phyloP scores from a whole-genome alignment of 179 eudicot species.

The Sideroxylon spinosum region DNA sequence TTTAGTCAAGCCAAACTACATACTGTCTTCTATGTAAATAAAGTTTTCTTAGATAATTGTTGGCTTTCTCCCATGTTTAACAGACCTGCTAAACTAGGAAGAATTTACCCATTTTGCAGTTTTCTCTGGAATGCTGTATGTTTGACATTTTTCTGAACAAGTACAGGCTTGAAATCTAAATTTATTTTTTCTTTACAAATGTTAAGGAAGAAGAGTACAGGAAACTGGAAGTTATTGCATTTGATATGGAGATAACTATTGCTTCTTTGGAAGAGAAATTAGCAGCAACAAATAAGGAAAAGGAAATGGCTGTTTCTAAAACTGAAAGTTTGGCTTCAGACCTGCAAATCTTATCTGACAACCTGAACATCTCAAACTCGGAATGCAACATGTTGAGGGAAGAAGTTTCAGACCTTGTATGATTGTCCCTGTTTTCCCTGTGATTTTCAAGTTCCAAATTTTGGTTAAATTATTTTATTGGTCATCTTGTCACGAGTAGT shows the following conservation, averaged over 20 bases:
- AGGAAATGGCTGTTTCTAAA: slow-evolving; percentile 45
- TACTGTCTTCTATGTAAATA: neutral
- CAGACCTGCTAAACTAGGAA: neutral
- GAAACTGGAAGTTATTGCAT: slow-evolving; percentile 88
- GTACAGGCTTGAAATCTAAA: neutral
- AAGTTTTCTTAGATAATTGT: neutral
- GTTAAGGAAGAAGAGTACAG: slow-evolving; percentile 75
- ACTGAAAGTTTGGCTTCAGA: slow-evolving; percentile 59
- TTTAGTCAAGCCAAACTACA: neutral
- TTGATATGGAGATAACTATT: slow-evolving; percentile 93
- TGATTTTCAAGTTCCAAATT: neutral
- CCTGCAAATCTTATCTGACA: slow-evolving; percentile 54
- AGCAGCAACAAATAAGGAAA: slow-evolving; percentile 58
- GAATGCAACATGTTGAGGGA: slow-evolving; percentile 50
- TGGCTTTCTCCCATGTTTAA: neutral
- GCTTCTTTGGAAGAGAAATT: slow-evolving; percentile 79
- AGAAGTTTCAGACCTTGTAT: slow-evolving; percentile 58
- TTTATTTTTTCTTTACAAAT: slow-evolving; percentile 15
- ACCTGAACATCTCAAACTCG: slow-evolving; percentile 44
- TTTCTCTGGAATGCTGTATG: neutral
- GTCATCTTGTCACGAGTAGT: neutral
- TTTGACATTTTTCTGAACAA: slow-evolving; percentile 9
- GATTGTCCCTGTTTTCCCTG: slow-evolving; percentile 21
- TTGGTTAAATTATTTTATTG: neutral
- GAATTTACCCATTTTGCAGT: neutral